Conservation (phyloP, 305 asterid species). For the Solanum hybrid region DNA sequence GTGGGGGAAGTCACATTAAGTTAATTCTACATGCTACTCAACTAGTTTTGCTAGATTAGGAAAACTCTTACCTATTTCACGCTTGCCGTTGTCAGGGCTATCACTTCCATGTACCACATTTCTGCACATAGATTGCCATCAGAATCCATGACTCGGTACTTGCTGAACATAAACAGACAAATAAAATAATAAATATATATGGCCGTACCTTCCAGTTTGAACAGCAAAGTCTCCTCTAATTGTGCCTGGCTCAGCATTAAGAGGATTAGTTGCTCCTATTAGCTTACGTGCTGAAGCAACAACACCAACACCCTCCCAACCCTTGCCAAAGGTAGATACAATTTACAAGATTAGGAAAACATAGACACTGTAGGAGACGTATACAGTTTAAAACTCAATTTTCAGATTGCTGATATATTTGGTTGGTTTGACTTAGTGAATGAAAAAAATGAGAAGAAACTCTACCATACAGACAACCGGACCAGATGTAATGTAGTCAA, state of each 20-base stretch:
- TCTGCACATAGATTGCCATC: constrained; percentile 29
- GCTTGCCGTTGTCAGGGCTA: constrained; percentile 83
- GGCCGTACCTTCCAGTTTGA: constrained; percentile 80
- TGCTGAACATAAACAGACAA: neutral
- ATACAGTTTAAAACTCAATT: neutral
- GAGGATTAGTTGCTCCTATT: constrained; percentile 92
- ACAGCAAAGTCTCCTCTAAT: constrained; percentile 94
- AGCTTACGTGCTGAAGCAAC: constrained; percentile 92
- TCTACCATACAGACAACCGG: constrained; percentile 92
- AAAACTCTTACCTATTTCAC: constrained; percentile 61
- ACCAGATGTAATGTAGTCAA: constrained; percentile 77
- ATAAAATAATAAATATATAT: neutral
- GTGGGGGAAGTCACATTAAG: neutral
- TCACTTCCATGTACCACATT: constrained; percentile 97
- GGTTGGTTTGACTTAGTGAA: neutral
- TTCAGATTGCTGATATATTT: neutral
- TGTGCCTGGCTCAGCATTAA: constrained; percentile 93
- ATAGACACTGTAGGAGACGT: neutral
- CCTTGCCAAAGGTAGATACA: constrained; percentile 22
- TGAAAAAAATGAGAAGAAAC: neutral
- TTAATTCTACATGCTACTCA: neutral
- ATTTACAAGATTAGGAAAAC: neutral
- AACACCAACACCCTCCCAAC: constrained; percentile 90
- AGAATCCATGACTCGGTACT: neutral
- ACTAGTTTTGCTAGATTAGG: neutral